Evolutionary conservation across 768 basidiomycete genomes (phyloP), one percentile per base, ranked within the genome.

Genomic region (Mycena haematopus): DNA sequence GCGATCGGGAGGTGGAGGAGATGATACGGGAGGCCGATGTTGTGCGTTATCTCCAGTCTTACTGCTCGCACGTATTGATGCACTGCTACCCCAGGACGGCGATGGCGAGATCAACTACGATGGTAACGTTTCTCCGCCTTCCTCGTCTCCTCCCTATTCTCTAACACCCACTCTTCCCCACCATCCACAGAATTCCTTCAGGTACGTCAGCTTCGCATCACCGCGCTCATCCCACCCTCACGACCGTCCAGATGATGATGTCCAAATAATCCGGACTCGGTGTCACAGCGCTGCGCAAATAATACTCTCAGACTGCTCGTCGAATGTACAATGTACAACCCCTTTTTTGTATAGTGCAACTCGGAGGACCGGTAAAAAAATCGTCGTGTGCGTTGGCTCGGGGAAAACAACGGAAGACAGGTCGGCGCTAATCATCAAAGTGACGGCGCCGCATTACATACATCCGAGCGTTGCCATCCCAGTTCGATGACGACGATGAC

Each of bases 11-110:
- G 78, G 86, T 95, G 59, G 86, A 89, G 56, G 88, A 91, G 77
- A 96, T 96, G 95, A 96, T 96, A 73, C 84, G 89, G 50, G 95
- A 95, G 77, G 95, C 95, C 31, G 95, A 96, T 66, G 58, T 69
- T 25, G 66, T 67, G 52, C 55, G 66, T 65, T 87, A 90, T 33
- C 14, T 31, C 9, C 29, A 9, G 6, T 31, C 21, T 38, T 46
- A 6, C 14, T 15, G 17, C 29, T 49, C 17, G 2, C 17, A 17
- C n/a, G 13, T 11, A 17, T 29, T 10, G 6, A n/a, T 19, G 75
- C 87, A 87, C 55, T 88, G 90, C 22, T 11, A 0, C 35, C 42
- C 5, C 22, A 67, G 54, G 89, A 96, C 72, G 92, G 92, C 47
- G 91, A 94, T 73, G 91, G 92, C 44, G 91, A 92, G 76, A 91